Evolutionary conservation across 345 rosid genomes (phyloP), one percentile per base, ranked within the genome.

Genomic region (Bruguiera sexangula): DNA sequence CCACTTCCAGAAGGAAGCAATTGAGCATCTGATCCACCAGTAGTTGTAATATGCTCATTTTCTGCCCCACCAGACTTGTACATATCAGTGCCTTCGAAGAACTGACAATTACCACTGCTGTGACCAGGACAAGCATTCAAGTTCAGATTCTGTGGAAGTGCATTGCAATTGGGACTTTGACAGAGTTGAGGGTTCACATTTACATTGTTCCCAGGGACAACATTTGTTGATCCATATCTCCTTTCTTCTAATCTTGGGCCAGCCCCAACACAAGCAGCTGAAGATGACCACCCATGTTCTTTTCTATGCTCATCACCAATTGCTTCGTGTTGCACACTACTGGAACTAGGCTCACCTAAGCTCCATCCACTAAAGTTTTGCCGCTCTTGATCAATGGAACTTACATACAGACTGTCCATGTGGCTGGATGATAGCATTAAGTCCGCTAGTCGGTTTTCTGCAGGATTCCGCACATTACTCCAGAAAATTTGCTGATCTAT

Each of bases 401-500:
- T 82, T 61, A 69, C 56, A 78, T 69, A 77, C 31, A 79, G 13
- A 66, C 75, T 52, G 71, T 68, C 84, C 50, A 82, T 67, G 60
- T 67, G 80, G 71, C 82, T 48, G 6, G 88, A 77, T 26, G 97
- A 75, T 61, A 71, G 68, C 83, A 84, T 31, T 76, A 75, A 85
- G 71, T 85, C 84, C 6, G 85, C 75, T 37, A 86, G 51, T 55
- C 68, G 84, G 67, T 56, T 80, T 58, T 84, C 95, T 36, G 74
- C 82, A 58, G 85, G 79, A 79, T 75, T 85, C 67, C 74, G 84
- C 76, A 83, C 74, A 75, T 70, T 74, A 73, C 77, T 88, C 96
- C 97, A 85, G 82, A 76, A 84, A 72, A 83, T 73, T 66, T 80
- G 90, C 79, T 80, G 88, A 75, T 88, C 92, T 39, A 84, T 76